Conservation (phyloP, 129 eudicot genomes). For the Escallonia herrerae region DNA sequence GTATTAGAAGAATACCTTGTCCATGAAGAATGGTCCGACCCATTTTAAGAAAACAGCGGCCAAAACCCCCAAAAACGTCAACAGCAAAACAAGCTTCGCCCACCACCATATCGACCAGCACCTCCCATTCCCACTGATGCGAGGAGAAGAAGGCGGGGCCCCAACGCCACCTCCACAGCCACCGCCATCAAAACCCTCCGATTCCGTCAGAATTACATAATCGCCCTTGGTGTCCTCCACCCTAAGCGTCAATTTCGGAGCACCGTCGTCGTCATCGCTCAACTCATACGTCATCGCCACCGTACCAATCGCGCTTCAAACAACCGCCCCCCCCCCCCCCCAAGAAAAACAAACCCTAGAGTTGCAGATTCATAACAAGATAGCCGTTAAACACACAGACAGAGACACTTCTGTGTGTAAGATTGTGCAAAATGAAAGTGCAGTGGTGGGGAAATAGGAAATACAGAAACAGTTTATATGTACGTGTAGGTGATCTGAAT, state of each 20-base stretch:
- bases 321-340: too few relatives aligned
- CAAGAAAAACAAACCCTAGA: too few relatives aligned
- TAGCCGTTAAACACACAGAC: too few relatives aligned
- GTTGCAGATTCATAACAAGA: too few relatives aligned
- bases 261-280: conserved; percentile 15
- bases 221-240: conserved; percentile 40
- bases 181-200: conserved; percentile 22
- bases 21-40: conserved; percentile 86
- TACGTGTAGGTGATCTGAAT: too few relatives aligned
- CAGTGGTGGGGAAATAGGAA: too few relatives aligned
- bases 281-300: conserved; percentile 31
- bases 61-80: conserved; percentile 49
- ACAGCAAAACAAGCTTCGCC: conserved; percentile 62
- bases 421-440: too few relatives aligned
- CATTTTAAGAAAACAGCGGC: conserved; percentile 69
- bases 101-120: conserved; percentile 82
- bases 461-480: too few relatives aligned
- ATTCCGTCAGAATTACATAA: conserved; percentile 36
- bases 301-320: neutral
- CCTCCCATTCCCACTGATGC: neutral
- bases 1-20: conserved; percentile 47
- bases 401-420: too few relatives aligned
- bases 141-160: conserved; percentile 6
- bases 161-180: conserved; percentile 15
- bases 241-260: conserved; percentile 16